Evolutionary conservation across 1,284 basidiomycete species (phyloP).

Genomic region (Marasmius tenuissimus): DNA sequence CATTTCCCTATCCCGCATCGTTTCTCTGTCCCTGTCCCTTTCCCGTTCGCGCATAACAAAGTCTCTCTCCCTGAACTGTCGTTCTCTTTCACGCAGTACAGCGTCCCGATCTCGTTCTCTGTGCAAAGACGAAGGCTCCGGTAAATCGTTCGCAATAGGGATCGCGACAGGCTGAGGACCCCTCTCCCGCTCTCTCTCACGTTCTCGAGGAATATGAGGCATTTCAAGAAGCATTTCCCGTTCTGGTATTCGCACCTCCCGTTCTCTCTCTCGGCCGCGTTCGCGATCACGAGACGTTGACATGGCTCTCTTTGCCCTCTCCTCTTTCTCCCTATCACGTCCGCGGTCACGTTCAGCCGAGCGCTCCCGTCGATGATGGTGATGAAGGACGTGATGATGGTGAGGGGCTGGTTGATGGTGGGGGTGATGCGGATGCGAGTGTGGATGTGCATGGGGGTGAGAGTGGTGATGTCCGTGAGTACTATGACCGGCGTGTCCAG

Average conservation of each 20-base stretch:
- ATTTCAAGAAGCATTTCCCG: not conserved
- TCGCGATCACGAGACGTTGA: not conserved
- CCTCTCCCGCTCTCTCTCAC: not conserved
- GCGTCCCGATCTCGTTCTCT: not conserved
- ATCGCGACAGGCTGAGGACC: not conserved
- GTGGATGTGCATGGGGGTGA: not conserved
- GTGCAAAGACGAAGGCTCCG: not conserved
- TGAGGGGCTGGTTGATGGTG: not conserved
- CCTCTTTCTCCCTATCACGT: not conserved
- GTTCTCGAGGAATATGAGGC: not conserved
- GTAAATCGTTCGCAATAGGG: not conserved
- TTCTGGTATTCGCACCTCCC: not conserved
- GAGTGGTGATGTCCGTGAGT: not conserved
- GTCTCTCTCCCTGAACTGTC: slow-evolving; percentile 4
- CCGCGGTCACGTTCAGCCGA: not conserved
- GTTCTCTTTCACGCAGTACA: not conserved
- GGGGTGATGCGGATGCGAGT: not conserved
- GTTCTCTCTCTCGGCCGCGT: not conserved
- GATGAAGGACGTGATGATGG: not conserved
- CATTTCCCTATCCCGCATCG: not conserved
- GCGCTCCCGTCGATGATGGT: not conserved
- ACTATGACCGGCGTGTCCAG: not conserved
- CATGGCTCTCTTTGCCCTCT: not conserved
- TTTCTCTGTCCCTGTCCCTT: slow-evolving; percentile 10
- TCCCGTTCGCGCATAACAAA: not conserved